Evolutionary conservation across 169 alveolate species (phyloP).

Genomic region (Eimeria brunetti): DNA sequence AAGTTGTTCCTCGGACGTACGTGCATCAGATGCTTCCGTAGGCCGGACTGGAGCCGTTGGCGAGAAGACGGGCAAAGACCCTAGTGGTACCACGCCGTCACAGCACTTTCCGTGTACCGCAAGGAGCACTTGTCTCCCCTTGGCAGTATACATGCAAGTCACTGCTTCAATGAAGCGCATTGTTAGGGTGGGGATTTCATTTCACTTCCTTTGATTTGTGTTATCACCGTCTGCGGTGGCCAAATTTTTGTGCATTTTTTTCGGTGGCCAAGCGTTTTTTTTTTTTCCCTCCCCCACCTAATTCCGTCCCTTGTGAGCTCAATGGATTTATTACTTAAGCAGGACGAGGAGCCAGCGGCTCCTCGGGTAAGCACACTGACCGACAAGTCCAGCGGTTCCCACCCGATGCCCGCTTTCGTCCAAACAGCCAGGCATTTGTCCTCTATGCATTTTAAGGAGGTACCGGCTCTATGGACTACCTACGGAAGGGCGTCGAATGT

Average conservation of each 20-base stretch:
- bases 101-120: not conserved
- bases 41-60: not conserved
- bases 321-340: not conserved
- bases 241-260: not conserved
- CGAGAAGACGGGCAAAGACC: not conserved
- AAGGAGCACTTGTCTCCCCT: not conserved
- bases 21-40: not conserved
- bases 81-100: not conserved
- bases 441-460: not conserved
- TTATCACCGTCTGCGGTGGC: not conserved
- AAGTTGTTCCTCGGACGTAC: not conserved
- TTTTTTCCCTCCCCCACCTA: not conserved
- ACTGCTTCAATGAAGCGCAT: not conserved
- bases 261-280: not conserved
- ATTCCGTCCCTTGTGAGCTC: not conserved
- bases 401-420: not conserved
- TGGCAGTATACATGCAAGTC: not conserved
- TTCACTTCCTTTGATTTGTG: not conserved
- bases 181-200: not conserved
- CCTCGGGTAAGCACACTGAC: not conserved
- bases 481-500: not conserved
- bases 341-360: not conserved
- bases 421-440: not conserved
- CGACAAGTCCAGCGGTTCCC: not conserved
- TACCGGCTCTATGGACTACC: not conserved